Evolutionary conservation across 305 asterid species (phyloP), one percentile per base, ranked within the genome.

Genomic region (Rubia tinctorum): DNA sequence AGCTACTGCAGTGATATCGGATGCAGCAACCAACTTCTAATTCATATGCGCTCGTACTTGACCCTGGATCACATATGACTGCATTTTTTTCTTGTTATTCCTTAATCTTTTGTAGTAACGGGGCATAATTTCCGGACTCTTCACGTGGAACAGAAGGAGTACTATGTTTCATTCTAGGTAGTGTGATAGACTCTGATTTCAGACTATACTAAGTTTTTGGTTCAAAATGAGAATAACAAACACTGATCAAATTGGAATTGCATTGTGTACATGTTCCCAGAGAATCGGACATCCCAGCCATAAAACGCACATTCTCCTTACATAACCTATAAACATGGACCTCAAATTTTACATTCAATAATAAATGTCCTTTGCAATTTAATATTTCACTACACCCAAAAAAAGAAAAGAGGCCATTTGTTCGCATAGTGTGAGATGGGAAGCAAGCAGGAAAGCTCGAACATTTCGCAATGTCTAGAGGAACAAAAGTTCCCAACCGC

Each of bases 381-480:
- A 53, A 53, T 17, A 17, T 51, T 51, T 51, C 58, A 4, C 58
- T 51, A 5, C 17, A 51, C 20, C 59, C 59, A 11, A 58, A 9
- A 58, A 0, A n/a, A 7, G 4, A 44, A 22, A 8, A 58, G 30
- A 22, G 64, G 64, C 4, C 30, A 20, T 22, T n/a, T 7, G 0
- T 20, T 20, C 5, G n/a, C 1, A 22, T 8, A 22, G 22, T 58
- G 22, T 58, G 34, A 58, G 34, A 58, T 58, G 64, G 64, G 34
- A 58, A 58, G 64, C 64, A 58, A 23, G 34, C 64, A 58, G 64
- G 64, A 58, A 58, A 58, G 34, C 64, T 9, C 64, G 9, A 58
- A 23, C 20, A 20, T 58, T 58, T 58, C 64, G 10, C 27, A 58
- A 22, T 22, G 64, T 22, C 27, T 58, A 23, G 64, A 22, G 5